Evolutionary conservation across 495 filamentous ascomycete species (phyloP), one percentile per base, ranked within the genome.

Genomic region (Podospora tetraspora): DNA sequence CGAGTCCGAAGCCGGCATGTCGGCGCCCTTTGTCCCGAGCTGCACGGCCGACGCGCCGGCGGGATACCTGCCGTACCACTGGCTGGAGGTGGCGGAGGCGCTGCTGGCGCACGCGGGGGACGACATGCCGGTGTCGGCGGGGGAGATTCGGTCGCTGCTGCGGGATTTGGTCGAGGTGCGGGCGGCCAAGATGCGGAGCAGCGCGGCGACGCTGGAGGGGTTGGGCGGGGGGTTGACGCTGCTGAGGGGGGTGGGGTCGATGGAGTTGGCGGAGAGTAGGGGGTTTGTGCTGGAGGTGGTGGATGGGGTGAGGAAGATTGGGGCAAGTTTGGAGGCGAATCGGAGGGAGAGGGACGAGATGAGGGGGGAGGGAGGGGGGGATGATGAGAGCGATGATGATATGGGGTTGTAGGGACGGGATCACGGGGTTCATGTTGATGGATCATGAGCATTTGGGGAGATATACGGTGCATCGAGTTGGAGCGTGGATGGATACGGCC

Each of bases 261-360:
- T 99, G 89, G 95, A 99, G 83, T 77, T 97, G 63, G 87, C 89
- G 0, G 96, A 97, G 78, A 90, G 89, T 62, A 85, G 95, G 71
- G 91, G 86, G 0, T 97, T 97, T 74, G 86, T 97, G 71, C 75
- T 86, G 25, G 91, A 91, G 1, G 92, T 97, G 10, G 88, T 97
- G 70, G 94, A 99, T 80, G 91, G 90, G 29, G 84, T 98, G 70
- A 85, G 94, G 84, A 86, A 81, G 75, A 76, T 91, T 43, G 89
- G 88, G 5, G 82, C 81, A 12, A 84, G 82, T 57, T 82, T 80
- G 27, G 89, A 90, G 78, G 81, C 80, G 65, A 79, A 76, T 57
- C 82, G 87, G 66, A 74, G 84, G 59, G 83, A 88, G 70, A 78
- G 81, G 69, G 88, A 88, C 66, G 83, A 83, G 63, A 81, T 85